A percentile compares a stretch with the other conserved stretches of the same genome.
These are phyloP conservation scores for Isatis lusitanica DNA, from an alignment of 441 rosid species.

Conservation along the genomic window DNA sequence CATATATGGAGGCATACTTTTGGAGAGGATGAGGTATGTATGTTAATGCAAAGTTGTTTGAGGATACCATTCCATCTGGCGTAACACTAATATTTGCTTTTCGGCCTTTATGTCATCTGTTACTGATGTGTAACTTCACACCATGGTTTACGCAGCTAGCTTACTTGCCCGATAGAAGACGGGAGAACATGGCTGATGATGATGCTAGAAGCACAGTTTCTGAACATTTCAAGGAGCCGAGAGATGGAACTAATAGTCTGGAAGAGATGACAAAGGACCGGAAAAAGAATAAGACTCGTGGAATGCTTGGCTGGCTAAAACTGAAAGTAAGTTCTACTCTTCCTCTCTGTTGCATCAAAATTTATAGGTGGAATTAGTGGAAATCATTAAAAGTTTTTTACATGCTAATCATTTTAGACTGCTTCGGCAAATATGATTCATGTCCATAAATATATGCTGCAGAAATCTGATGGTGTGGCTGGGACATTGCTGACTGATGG, in stretches of 20 bases:
- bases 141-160: constrained; percentile 68
- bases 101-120: constrained; percentile 4
- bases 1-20: constrained; percentile 86
- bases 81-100: neutral
- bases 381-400: neutral
- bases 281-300: constrained; percentile 62
- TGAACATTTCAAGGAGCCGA: constrained; percentile 58
- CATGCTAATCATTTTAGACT: constrained; percentile 11
- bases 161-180: constrained; percentile 85
- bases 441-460: constrained; percentile 29
- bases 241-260: constrained; percentile 56
- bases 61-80: constrained; percentile 1
- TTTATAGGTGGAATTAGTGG: constrained; percentile 7
- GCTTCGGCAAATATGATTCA: constrained; percentile 2
- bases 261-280: constrained; percentile 78
- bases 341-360: constrained; percentile 22
- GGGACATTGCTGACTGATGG: constrained; percentile 57
- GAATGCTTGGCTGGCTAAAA: constrained; percentile 98
- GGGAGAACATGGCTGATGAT: constrained; percentile 58
- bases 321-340: constrained; percentile 51
- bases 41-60: neutral
- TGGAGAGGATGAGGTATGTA: constrained; percentile 91
- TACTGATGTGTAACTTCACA: constrained; percentile 35
- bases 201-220: constrained; percentile 65
- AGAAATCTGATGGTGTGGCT: constrained; percentile 76